Percentiles rank a stretch among this genome's conserved stretches.
phyloP scores from a whole-genome alignment of 1,139 yeast genomes.

The Saccharomycopsis hybrid region DNA sequence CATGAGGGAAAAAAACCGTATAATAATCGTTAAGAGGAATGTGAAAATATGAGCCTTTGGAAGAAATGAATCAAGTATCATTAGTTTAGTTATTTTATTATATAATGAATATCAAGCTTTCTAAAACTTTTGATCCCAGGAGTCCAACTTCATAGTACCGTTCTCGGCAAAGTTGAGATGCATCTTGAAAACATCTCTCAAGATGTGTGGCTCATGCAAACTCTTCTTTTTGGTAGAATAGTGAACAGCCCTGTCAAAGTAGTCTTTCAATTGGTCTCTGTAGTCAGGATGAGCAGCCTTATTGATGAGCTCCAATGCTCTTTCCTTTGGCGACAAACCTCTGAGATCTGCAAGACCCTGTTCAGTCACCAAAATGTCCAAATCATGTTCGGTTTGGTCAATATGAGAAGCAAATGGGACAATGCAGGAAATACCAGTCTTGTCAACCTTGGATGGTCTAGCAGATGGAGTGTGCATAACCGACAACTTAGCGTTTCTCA shows the following conservation, averaged over 20 bases:
- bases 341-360: slow-evolving; percentile 95
- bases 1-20: too few species aligned
- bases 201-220: slow-evolving; percentile 90
- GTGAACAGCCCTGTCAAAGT: slow-evolving; percentile 76
- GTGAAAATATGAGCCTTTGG: too few species aligned
- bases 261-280: slow-evolving; percentile 75
- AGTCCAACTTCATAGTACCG: slow-evolving; percentile 90
- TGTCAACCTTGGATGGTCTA: slow-evolving; percentile 87
- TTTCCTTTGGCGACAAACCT: slow-evolving; percentile 90
- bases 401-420: slow-evolving; percentile 95
- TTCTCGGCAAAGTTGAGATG: slow-evolving; percentile 83
- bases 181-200: slow-evolving; percentile 90
- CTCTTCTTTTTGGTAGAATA: slow-evolving; percentile 66
- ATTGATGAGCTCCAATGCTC: slow-evolving; percentile 79
- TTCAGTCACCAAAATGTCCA: slow-evolving; percentile 89
- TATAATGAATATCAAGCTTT: too few species aligned
- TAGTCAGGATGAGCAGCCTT: slow-evolving; percentile 95
- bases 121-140: slow-evolving; percentile 50
- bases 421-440: slow-evolving; percentile 89
- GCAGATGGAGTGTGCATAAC: slow-evolving; percentile 98
- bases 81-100: too few species aligned
- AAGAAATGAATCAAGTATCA: too few species aligned
- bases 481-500: slow-evolving; percentile 91
- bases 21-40: too few species aligned
- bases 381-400: slow-evolving; percentile 96